Base-by-base conservation (phyloP, 1,284 basidiomycete genomes). In the Phlebopus sp. region DNA sequence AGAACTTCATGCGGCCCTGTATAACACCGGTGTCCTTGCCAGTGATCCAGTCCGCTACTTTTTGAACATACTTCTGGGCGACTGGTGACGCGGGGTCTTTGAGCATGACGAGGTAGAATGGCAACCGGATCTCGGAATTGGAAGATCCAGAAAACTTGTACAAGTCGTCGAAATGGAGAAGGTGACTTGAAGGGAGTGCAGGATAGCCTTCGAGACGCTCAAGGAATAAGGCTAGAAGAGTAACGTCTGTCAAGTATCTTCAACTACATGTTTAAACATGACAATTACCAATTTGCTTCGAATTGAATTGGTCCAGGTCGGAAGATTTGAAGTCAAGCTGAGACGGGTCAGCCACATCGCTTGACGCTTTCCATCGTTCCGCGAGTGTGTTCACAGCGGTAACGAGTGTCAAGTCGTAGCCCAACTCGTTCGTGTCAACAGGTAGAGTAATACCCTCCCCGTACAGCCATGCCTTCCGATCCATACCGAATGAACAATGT, bases 321-420 rank as follows among this genome's bases (percentile, higher is more conserved):
- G 67, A 62, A 18, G 64, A 52, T 17, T 68, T 69, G 66, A 92
- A 89, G 37, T 68, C 61, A 21, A 81, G 67, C 36, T 75, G 60
- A 0, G 73, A 61, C 10, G 76, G 57, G 38, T 81, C 76, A 1
- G n/a, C n/a, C n/a, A 67, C 63, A 15, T 70, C 54, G n/a, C 89
- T 80, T 3, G 88, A 79, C 3, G 70, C 69, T 54, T 90, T 75
- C 96, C 95, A 97, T 43, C 79, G 74, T 15, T 76, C 75, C 0
- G 95, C 95, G 13, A 98, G 79, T 2, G 64, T 68, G 54, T 83
- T 84, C 2, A 86, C 82, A 42, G 79, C 72, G 53, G 85, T 77
- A 0, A 92, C 92, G 8, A 98, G 76, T 0, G 86, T 81, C 34
- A 81, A 75, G 62, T 98, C 92, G 60, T 96, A 98, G 55, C 86